Conservation (phyloP, 768 basidiomycete species). For the Xerocomellus chrysenteron region DNA sequence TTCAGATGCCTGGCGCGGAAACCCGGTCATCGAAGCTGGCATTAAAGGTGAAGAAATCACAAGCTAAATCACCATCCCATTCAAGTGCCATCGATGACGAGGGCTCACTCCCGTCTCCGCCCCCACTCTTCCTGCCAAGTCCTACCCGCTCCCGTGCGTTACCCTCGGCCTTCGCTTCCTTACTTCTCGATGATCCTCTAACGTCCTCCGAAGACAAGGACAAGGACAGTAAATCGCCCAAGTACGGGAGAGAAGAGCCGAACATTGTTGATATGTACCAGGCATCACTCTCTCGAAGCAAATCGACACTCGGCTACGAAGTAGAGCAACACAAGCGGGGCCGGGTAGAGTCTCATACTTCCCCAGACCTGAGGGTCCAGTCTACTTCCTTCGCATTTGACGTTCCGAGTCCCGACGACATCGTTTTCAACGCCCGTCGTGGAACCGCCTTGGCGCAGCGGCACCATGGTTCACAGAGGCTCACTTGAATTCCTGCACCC, state of each 20-base stretch:
- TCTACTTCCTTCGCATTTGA: constrained; percentile 64
- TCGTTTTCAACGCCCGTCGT: constrained; percentile 76
- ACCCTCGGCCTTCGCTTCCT: constrained; percentile 75
- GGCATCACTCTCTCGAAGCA: constrained; percentile 29
- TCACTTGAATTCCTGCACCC: background rate
- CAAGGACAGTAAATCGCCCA: constrained; percentile 29
- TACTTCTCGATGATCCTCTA: constrained; percentile 59
- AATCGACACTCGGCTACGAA: constrained; percentile 25
- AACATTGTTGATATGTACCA: constrained; percentile 30
- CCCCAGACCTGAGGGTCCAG: constrained; percentile 37
- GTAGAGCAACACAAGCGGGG: constrained; percentile 8
- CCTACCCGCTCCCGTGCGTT: constrained; percentile 61
- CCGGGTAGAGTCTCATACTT: constrained; percentile 12
- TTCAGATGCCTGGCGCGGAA: constrained; percentile 33
- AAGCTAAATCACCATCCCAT: constrained; percentile 41
- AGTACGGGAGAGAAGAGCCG: constrained; percentile 34
- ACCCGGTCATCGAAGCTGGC: constrained; percentile 71
- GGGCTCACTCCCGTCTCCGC: constrained; percentile 33
- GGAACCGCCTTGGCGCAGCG: constrained; percentile 61
- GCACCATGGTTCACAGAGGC: constrained; percentile 7
- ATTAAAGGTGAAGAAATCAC: constrained; percentile 64
- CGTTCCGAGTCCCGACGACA: constrained; percentile 88
- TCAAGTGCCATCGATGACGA: constrained; percentile 42
- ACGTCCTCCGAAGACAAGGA: constrained; percentile 38
- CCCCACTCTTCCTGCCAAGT: constrained; percentile 60